These are phyloP conservation scores for Pleurotus cornucopiae DNA, from an alignment of 768 basidiomycete species.

Conservation along the genomic window DNA sequence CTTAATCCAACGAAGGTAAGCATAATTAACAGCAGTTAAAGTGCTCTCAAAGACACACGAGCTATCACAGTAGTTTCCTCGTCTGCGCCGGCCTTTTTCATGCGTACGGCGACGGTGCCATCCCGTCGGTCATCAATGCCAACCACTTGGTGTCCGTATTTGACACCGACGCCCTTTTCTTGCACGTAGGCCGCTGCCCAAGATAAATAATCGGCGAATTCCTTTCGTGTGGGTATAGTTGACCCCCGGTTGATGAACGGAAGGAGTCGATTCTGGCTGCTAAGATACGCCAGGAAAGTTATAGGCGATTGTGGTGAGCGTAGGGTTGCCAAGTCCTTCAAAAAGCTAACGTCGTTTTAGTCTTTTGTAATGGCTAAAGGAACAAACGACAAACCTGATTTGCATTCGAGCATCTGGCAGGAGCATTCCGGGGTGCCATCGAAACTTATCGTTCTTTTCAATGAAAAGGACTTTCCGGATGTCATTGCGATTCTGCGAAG, in stretches of 20 bases:
- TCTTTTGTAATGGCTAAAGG: neutral
- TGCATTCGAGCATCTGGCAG: conserved; percentile 50
- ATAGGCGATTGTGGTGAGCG: conserved; percentile 46
- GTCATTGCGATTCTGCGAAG: conserved; percentile 5
- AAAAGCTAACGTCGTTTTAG: conserved; percentile 28
- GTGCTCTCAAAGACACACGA: conserved; percentile 26
- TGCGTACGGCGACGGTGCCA: conserved; percentile 34
- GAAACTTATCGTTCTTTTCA: conserved; percentile 42
- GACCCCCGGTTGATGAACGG: conserved; percentile 52
- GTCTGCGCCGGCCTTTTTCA: conserved; percentile 30
- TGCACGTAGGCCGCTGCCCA: conserved; percentile 47
- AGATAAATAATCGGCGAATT: conserved; percentile 50
- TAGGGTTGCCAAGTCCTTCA: conserved; percentile 52
- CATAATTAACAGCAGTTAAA: neutral
- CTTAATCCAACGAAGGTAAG: conserved; percentile 19
- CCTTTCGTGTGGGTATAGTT: conserved; percentile 46
- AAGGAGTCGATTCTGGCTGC: conserved; percentile 42
- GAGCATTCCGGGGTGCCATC: conserved; percentile 56
- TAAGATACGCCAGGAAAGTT: conserved; percentile 50
- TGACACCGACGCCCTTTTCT: conserved; percentile 35
- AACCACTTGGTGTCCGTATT: conserved; percentile 44
- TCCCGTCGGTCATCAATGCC: conserved; percentile 26
- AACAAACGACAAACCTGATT: conserved; percentile 32
- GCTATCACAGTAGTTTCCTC: conserved; percentile 27
- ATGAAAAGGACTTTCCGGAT: conserved; percentile 37